phyloP scores from a whole-genome alignment of 176 grass and related monocot species.

The Carex scoparia region DNA sequence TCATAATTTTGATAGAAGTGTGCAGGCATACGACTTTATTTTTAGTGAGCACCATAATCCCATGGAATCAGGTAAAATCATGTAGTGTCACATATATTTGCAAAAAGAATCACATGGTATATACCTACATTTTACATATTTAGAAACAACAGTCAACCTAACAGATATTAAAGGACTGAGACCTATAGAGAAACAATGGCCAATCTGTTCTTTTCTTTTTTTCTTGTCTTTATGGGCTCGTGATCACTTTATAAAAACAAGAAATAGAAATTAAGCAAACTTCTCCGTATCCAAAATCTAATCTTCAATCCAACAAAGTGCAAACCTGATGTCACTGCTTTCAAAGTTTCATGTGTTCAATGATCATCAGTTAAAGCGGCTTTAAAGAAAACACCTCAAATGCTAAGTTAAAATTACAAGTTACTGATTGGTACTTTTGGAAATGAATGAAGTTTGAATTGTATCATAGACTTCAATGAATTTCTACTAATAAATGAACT shows the following conservation, averaged over 20 bases:
- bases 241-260: neutral
- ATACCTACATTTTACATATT: neutral
- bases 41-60: neutral
- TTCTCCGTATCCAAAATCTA: neutral
- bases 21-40: neutral
- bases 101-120: neutral
- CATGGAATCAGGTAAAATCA: neutral
- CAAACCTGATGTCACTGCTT: neutral
- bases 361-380: neutral
- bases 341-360: slow-evolving; percentile 3
- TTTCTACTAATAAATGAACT: neutral
- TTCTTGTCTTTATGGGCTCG: neutral
- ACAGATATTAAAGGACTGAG: neutral
- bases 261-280: neutral
- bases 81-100: neutral
- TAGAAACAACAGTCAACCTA: neutral
- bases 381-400: neutral
- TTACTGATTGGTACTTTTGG: neutral
- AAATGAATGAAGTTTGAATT: neutral
- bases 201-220: neutral
- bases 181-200: neutral
- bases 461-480: neutral
- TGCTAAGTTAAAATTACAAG: neutral
- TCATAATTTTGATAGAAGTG: neutral
- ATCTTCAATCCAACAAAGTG: neutral